Evolutionary conservation across 192 early-diverging fungal species (phyloP), one percentile per base, ranked within the genome.

Genomic region (Podila epigama): DNA sequence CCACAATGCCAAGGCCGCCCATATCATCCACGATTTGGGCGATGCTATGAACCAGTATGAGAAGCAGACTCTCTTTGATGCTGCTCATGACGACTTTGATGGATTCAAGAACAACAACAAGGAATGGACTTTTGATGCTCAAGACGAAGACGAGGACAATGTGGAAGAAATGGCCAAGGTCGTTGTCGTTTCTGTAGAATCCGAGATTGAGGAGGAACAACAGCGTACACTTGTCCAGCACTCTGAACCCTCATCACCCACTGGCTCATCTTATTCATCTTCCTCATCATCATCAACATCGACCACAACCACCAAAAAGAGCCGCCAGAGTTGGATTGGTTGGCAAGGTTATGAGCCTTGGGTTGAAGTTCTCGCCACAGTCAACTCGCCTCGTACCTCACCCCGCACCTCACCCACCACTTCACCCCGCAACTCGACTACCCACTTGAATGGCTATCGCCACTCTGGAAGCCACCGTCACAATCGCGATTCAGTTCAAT

Each of bases 311-410:
- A 77, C 68, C 39, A 77, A 64, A 60, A 69, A 34, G 20, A 20
- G 59, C 29, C 73, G 73, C 35, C 65, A 77, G n/a, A 68, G 66
- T 31, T 77, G 73, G 73, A 77, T 62, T 28, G 73, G 73, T 31
- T 77, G 73, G 73, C 73, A 77, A 18, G 73, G 73, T 36, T 77
- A 77, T 12, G 73, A 77, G 48, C 63, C 66, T 1, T 77, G 66
- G 73, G 63, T 77, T 54, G 73, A 68, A 42, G 73, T 77, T 9
- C 50, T 77, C 16, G 53, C 50, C 22, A 68, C 66, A 16, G 66
- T 77, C 39, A 68, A 68, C 51, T 68, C 73, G 0, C 73, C 73
- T 22, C 73, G 61, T 31, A 15, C 44, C 20, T 77, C 73, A 0
- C 73, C 73, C 10, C 59, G 66, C 48, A 40, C 55, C 33, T 68